Conservation (phyloP, 352 stramenopile genomes). For the Phytophthora hibernalis region DNA sequence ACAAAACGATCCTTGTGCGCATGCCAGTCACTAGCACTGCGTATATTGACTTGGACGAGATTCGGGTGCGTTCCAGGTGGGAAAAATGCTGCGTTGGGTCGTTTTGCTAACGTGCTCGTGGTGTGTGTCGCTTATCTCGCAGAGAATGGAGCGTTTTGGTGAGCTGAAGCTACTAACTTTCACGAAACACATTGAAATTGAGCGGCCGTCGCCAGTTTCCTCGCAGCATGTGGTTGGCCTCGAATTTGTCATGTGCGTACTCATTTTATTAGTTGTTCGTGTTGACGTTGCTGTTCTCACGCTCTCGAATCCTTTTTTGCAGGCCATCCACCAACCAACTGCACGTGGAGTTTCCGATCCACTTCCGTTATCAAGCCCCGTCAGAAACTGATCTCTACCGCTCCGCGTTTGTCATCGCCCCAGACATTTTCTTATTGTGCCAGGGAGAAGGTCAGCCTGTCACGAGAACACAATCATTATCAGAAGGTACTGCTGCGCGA, state of each 20-base stretch:
- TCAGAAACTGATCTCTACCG: slow-evolving; percentile 49
- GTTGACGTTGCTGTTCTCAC: background rate
- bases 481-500: slow-evolving; percentile 6
- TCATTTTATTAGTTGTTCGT: background rate
- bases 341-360: slow-evolving; percentile 58
- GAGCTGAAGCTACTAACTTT: slow-evolving; percentile 53
- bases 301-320: background rate
- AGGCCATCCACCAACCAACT: slow-evolving; percentile 26
- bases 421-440: slow-evolving; percentile 56
- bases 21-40: slow-evolving; percentile 49
- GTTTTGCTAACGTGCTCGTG: slow-evolving; percentile 3
- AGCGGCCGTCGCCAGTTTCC: slow-evolving; percentile 59
- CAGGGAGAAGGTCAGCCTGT: slow-evolving; percentile 1
- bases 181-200: slow-evolving; percentile 72
- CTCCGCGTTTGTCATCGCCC: slow-evolving; percentile 45
- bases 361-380: slow-evolving; percentile 69
- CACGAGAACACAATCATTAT: background rate
- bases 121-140: background rate
- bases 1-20: slow-evolving; percentile 44
- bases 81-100: background rate
- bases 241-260: slow-evolving; percentile 49
- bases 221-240: slow-evolving; percentile 61
- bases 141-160: slow-evolving; percentile 69
- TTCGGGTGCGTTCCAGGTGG: slow-evolving; percentile 41
- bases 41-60: slow-evolving; percentile 66